phyloP scores from a whole-genome alignment of 495 filamentous ascomycete species.

The Amniculicola lignicola region DNA sequence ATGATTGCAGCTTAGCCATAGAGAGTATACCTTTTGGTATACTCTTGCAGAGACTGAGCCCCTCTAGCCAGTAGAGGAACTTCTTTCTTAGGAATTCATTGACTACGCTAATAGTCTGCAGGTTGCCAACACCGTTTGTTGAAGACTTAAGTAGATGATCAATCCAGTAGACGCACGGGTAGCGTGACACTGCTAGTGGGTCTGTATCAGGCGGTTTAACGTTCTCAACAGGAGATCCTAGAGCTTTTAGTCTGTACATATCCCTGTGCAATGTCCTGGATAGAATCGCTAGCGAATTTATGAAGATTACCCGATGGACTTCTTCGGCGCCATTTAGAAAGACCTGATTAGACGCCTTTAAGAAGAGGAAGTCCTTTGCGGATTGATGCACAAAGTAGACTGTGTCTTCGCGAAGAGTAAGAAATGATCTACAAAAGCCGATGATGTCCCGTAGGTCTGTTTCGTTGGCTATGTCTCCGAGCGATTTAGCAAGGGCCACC shows the following conservation, averaged over 20 bases:
- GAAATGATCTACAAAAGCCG: slow-evolving; percentile 18
- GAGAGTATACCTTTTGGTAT: slow-evolving; percentile 27
- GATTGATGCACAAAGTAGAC: slow-evolving; percentile 7
- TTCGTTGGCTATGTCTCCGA: slow-evolving; percentile 13
- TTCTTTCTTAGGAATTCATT: slow-evolving; percentile 43
- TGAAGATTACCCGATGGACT: slow-evolving; percentile 30
- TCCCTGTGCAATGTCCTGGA: slow-evolving; percentile 33
- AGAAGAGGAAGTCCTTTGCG: slow-evolving; percentile 22
- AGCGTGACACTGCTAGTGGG: slow-evolving; percentile 3
- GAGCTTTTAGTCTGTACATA: slow-evolving; percentile 28
- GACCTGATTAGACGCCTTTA: slow-evolving; percentile 10
- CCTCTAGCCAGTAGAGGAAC: slow-evolving; percentile 49
- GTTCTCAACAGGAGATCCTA: slow-evolving; percentile 10
- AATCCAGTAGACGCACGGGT: slow-evolving; percentile 7
- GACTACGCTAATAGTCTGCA: slow-evolving; percentile 33
- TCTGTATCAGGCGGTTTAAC: slow-evolving; percentile 4
- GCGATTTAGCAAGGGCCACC: not conserved
- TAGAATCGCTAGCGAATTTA: slow-evolving; percentile 32
- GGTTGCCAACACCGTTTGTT: slow-evolving; percentile 3
- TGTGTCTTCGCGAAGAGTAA: slow-evolving; percentile 2
- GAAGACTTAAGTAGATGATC: slow-evolving; percentile 6
- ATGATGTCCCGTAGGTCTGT: slow-evolving; percentile 9
- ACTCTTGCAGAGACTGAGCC: slow-evolving; percentile 38
- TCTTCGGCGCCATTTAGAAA: slow-evolving; percentile 17
- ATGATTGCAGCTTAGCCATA: slow-evolving; percentile 8